Conservation (phyloP, 176 grass and related monocot genomes). For the Ensete ventricosum region DNA sequence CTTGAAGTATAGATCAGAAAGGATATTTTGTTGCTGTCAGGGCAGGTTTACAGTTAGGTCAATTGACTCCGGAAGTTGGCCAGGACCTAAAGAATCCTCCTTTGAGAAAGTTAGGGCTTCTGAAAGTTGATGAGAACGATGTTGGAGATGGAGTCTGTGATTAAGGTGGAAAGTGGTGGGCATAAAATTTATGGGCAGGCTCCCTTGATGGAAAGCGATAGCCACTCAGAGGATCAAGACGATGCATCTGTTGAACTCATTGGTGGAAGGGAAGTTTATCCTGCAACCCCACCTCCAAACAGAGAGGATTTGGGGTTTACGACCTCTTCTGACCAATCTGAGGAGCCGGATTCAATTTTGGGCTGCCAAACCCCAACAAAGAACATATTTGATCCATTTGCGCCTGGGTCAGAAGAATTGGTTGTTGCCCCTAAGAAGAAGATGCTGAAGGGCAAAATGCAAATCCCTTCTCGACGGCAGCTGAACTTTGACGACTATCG, state of each 20-base stretch:
- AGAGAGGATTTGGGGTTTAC: constrained; percentile 22
- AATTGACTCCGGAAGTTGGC: no score
- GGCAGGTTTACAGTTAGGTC: no score
- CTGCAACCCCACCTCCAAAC: constrained; percentile 9
- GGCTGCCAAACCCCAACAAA: constrained; percentile 39
- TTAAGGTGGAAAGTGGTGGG: constrained; percentile 8
- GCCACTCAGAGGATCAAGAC: constrained; percentile 1
- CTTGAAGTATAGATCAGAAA: no score
- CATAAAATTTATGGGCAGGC: constrained; percentile 5
- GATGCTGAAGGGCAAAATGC: constrained; percentile 10
- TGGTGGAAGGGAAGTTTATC: constrained; percentile 1
- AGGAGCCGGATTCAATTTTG: constrained; percentile 18
- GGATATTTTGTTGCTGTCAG: no score
- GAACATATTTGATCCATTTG: constrained; percentile 74
- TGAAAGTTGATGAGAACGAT: background rate
- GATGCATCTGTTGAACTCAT: constrained; percentile 13
- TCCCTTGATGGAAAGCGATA: constrained; percentile 24
- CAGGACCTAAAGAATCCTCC: background rate
- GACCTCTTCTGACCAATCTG: background rate
- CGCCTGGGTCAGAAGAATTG: constrained; percentile 35
- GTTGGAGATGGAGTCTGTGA: background rate
- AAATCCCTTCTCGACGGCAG: constrained; percentile 31
- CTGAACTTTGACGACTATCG: constrained; percentile 39
- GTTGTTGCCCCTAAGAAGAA: constrained; percentile 55
- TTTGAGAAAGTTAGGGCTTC: constrained; percentile 4